Percentiles rank a stretch among this genome's conserved stretches.
These are phyloP conservation scores for Paramecium octaurelia DNA, from an alignment of 73 alveolate species.

Conservation along the genomic window DNA sequence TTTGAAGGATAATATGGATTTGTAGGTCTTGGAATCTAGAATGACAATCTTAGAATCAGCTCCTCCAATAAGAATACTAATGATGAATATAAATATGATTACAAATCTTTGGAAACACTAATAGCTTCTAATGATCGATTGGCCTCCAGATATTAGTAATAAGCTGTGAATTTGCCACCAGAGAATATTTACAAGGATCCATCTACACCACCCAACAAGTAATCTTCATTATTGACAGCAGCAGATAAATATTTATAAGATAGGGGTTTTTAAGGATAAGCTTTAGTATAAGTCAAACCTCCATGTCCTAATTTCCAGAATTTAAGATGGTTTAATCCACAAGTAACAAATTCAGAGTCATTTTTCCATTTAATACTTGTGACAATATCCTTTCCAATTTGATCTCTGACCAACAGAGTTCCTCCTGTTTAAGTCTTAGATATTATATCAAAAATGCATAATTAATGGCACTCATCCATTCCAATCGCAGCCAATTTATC, in stretches of 20 bases:
- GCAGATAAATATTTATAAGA: background rate
- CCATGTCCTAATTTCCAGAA: constrained; percentile 58
- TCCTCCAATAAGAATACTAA: constrained; percentile 88
- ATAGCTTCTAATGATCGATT: constrained; percentile 16
- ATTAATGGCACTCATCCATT: constrained; percentile 73
- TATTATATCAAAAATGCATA: constrained; percentile 71
- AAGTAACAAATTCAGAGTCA: constrained; percentile 80
- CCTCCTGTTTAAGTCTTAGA: constrained; percentile 53
- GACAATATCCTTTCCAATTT: constrained; percentile 79
- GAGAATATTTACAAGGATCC: constrained; percentile 18
- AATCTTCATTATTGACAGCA: constrained; percentile 40
- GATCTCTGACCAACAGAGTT: constrained; percentile 23
- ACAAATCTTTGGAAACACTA: background rate
- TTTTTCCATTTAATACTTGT: constrained; percentile 76
- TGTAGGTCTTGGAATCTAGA: constrained; percentile 65
- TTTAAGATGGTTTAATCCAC: constrained; percentile 56
- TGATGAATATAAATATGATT: background rate
- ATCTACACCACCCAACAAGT: constrained; percentile 55
- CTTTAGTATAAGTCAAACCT: background rate
- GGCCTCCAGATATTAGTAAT: background rate
- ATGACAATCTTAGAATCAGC: constrained; percentile 79
- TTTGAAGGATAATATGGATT: background rate
- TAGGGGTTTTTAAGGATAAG: background rate
- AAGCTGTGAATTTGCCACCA: background rate
- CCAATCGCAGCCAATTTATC: constrained; percentile 74